Base-by-base conservation (phyloP, 225 moss, liverwort and hornwort species). In the Ulota crispa region DNA sequence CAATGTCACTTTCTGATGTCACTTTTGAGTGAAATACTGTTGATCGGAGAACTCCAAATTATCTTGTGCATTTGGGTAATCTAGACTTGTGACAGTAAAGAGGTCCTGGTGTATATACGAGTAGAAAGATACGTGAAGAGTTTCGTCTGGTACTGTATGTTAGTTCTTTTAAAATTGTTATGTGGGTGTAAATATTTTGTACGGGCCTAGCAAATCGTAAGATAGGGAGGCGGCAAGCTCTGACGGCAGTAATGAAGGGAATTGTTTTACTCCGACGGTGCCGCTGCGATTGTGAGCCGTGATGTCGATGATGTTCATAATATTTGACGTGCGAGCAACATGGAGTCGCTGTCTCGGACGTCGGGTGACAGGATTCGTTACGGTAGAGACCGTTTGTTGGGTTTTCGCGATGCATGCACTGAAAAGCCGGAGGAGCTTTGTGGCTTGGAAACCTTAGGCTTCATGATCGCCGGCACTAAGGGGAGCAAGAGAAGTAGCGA, bases 401-500 rank as follows among this genome's bases (percentile, higher is more conserved):
- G 88, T 76, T 88, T 88, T 41, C 83, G 75, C 16, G 83, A 88
- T 11, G 61, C 78, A 2, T 90, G 87, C 76, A 79, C 83, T 23
- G 78, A 90, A 70, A 72, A 79, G 47, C 87, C 87, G 3, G 83
- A 87, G 81, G 83, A 81, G 87, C 83, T 90, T 0, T 36, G 78
- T 64, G 53, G 42, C 71, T 81, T 81, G 20, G 83, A 63, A 24
- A 19, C 83, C 78, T 19, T 83, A 76, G 31, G 87, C 56, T 28
- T 89, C 85, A 83, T 70, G 28, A 0, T 24, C 80, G n/a, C 77
- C 86, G 41, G 86, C 53, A 60, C 13, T 73, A 86, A 88, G 32
- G 83, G 77, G 64, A 50, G 32, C 41, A 89, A 93, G 15, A 87
- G 87, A 84, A 80, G 73, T 53, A 82, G 91, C 30, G 89, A 77